Conservation (phyloP, 129 eudicot genomes). For the Ambrosia trifida region DNA sequence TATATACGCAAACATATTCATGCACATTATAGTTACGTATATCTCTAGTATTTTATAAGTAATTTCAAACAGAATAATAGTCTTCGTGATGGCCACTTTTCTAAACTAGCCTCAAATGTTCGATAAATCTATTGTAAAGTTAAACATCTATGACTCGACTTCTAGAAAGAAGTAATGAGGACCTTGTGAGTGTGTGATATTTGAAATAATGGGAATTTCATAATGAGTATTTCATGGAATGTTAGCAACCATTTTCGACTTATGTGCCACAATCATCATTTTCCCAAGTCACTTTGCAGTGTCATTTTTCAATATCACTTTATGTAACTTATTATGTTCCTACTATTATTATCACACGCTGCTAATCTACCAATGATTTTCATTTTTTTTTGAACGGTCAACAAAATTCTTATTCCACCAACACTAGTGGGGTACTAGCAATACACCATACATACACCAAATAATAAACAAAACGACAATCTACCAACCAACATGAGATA, state of each 20-base stretch:
- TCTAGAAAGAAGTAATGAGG: slow-evolving; percentile 5
- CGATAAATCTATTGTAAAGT: background rate
- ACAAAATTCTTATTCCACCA: no score
- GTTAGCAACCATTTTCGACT: slow-evolving; percentile 31
- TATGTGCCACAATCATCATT: slow-evolving; percentile 11
- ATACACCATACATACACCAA: no score
- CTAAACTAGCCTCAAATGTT: background rate
- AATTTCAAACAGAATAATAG: no score
- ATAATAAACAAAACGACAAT: no score
- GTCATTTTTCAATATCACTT: slow-evolving; percentile 11
- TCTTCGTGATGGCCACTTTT: no score
- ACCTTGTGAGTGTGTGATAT: slow-evolving; percentile 10
- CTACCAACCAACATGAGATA: no score
- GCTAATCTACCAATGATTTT: background rate
- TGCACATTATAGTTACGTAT: no score
- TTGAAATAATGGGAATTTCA: slow-evolving; percentile 12
- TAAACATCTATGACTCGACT: background rate
- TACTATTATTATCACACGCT: slow-evolving; percentile 6
- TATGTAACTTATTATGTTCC: slow-evolving; percentile 8
- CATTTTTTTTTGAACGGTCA: no score
- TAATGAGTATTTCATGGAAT: slow-evolving; percentile 24
- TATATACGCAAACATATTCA: no score
- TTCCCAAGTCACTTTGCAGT: slow-evolving; percentile 14
- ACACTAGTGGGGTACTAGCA: no score
- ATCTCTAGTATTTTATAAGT: no score